phyloP scores from a whole-genome alignment of 805 yeast species.

The Hanseniaspora opuntiae region DNA sequence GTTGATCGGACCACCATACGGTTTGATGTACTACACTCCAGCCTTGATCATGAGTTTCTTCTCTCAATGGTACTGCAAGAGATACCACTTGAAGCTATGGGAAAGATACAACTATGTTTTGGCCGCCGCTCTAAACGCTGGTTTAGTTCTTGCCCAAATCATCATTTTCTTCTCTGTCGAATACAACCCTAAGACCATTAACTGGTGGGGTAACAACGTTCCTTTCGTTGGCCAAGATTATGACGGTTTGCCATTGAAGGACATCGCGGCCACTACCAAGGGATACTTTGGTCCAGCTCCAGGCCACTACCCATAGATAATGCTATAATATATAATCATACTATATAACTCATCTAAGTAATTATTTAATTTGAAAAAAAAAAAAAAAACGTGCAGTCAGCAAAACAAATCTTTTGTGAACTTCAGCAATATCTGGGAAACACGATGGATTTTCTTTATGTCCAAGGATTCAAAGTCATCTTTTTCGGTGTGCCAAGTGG shows the following conservation, averaged over 20 bases:
- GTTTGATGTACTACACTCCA: slow-evolving; percentile 27
- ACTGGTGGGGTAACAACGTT: slow-evolving; percentile 54
- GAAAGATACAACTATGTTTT: slow-evolving; percentile 44
- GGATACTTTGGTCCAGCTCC: slow-evolving; percentile 22
- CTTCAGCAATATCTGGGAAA: slow-evolving; percentile 33
- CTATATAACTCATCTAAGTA: slow-evolving; percentile 9
- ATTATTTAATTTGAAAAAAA: background rate
- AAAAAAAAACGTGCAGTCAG: background rate
- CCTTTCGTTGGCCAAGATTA: slow-evolving; percentile 19
- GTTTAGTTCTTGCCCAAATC: slow-evolving; percentile 48
- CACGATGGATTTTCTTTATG: slow-evolving; percentile 29
- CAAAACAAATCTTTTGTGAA: slow-evolving; percentile 24
- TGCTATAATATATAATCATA: background rate
- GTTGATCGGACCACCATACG: slow-evolving; percentile 39
- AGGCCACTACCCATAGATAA: slow-evolving; percentile 22
- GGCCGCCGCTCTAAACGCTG: slow-evolving; percentile 50
- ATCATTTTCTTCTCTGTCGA: slow-evolving; percentile 41
- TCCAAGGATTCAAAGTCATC: slow-evolving; percentile 36
- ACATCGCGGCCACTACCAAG: slow-evolving; percentile 15
- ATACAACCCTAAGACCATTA: slow-evolving; percentile 29
- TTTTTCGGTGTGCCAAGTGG: slow-evolving; percentile 37
- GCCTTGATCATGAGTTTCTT: slow-evolving; percentile 23
- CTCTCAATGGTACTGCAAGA: slow-evolving; percentile 39
- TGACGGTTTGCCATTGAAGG: slow-evolving; percentile 14
- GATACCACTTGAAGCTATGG: slow-evolving; percentile 43